phyloP scores from a whole-genome alignment of 2,329 filamentous ascomycete genomes.

The Leptographium flavum region DNA sequence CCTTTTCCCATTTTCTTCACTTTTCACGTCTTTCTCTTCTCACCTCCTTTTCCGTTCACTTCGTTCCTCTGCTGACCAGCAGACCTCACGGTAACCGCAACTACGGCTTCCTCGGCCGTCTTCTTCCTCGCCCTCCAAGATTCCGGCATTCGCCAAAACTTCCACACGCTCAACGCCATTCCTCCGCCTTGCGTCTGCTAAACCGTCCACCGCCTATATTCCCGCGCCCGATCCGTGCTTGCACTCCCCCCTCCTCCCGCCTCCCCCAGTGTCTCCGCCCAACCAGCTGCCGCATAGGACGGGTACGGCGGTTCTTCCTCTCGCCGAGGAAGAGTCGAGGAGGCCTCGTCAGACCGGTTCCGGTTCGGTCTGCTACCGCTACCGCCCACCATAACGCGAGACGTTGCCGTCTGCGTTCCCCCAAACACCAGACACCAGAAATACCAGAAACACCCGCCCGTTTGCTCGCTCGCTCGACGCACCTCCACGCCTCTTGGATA shows the following conservation, averaged over 20 bases:
- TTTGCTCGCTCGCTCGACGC: conserved; percentile 5
- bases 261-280: conserved; percentile 43
- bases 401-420: neutral
- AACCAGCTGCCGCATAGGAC: conserved; percentile 99
- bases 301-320: conserved; percentile 97
- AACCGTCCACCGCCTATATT: conserved; percentile 18
- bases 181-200: conserved; percentile 37
- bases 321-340: conserved; percentile 97
- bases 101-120: conserved; percentile 50
- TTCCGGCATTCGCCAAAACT: conserved; percentile 51
- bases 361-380: conserved; percentile 85
- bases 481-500: conserved; percentile 31
- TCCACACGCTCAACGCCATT: conserved; percentile 52
- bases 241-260: conserved; percentile 17
- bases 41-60: too few relatives aligned
- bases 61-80: neutral
- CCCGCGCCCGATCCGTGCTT: neutral
- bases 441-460: conserved; percentile 7
- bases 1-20: neutral
- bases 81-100: neutral
- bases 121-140: conserved; percentile 51
- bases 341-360: conserved; percentile 87
- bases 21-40: neutral
- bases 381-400: conserved; percentile 82
- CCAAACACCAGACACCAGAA: neutral